A percentile compares a stretch with the other conserved stretches of the same genome.
These are phyloP conservation scores for Colletotrichum eleusines DNA, from an alignment of 2,329 filamentous ascomycete genomes.

Conservation along the genomic window DNA sequence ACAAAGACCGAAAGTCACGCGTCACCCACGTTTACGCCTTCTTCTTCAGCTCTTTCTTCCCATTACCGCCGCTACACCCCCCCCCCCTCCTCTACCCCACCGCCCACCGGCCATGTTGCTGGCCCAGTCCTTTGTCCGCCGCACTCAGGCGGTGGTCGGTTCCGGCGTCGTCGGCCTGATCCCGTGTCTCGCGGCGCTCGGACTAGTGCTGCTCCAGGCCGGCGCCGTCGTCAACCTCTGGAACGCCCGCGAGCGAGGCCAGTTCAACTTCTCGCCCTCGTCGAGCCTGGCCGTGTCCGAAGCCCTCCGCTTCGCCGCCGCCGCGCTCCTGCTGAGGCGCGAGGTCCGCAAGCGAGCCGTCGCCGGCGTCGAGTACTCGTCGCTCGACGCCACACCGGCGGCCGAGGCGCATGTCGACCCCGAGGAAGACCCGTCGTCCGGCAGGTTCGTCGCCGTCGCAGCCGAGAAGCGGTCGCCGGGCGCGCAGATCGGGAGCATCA, in stretches of 20 bases:
- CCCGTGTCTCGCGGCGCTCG: conserved; percentile 48
- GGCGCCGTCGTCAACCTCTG: conserved; percentile 50
- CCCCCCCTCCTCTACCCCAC: too few relatives aligned
- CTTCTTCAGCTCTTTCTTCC: too few relatives aligned
- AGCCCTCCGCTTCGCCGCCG: conserved; percentile 47
- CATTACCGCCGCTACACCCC: too few relatives aligned
- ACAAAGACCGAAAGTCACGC: not conserved
- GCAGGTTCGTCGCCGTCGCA: not conserved
- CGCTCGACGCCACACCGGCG: conserved; percentile 3
- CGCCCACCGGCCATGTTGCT: conserved; percentile 9
- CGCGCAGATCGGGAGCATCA: not conserved
- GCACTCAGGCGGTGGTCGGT: conserved; percentile 21
- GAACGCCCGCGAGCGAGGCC: conserved; percentile 45
- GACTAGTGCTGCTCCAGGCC: conserved; percentile 50
- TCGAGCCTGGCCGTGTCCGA: conserved; percentile 49
- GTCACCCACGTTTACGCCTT: not conserved
- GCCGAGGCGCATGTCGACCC: conserved; percentile 34
- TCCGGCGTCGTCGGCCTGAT: conserved; percentile 35
- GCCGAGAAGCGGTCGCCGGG: conserved; percentile 5
- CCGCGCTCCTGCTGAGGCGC: conserved; percentile 46
- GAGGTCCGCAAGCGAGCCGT: conserved; percentile 41
- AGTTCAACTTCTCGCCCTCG: conserved; percentile 48
- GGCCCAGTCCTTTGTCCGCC: conserved; percentile 19
- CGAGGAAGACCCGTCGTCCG: conserved; percentile 5
- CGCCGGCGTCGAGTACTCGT: conserved; percentile 28